Evolutionary conservation across 352 stramenopile species (phyloP).

Genomic region (Peronosclerospora sorghi): DNA sequence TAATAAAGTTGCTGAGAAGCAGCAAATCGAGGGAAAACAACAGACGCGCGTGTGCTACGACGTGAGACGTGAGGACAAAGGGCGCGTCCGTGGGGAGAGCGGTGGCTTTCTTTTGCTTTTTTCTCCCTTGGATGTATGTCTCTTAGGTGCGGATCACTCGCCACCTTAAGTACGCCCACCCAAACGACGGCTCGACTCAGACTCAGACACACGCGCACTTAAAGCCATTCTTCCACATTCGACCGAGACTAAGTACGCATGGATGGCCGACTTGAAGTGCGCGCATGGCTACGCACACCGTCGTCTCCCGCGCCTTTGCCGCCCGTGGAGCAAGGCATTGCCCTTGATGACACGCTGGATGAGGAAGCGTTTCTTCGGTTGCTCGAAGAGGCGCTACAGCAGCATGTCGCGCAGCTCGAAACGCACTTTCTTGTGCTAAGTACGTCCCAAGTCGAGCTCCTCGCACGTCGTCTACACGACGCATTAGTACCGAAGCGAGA

Average conservation of each 20-base stretch:
- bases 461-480: conserved; percentile 59
- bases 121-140: conserved; percentile 1
- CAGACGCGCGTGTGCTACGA: background rate
- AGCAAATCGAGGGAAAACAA: background rate
- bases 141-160: conserved; percentile 3
- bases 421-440: conserved; percentile 57
- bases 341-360: conserved; percentile 33
- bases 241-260: no score
- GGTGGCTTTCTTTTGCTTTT: conserved; percentile 2
- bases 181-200: background rate
- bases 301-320: background rate
- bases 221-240: no score
- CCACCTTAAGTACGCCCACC: background rate
- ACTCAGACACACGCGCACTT: background rate
- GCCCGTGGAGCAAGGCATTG: conserved; percentile 17
- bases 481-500: conserved; percentile 64
- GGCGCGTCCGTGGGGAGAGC: background rate
- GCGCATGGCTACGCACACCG: conserved; percentile 23
- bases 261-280: conserved; percentile 52
- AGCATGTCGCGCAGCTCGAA: conserved; percentile 33
- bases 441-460: conserved; percentile 50
- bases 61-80: no score
- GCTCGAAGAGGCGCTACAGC: conserved; percentile 62
- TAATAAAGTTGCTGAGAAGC: background rate
- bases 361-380: conserved; percentile 53